These are phyloP conservation scores for Galerina sulciceps DNA, from an alignment of 768 basidiomycete species.

Conservation along the genomic window DNA sequence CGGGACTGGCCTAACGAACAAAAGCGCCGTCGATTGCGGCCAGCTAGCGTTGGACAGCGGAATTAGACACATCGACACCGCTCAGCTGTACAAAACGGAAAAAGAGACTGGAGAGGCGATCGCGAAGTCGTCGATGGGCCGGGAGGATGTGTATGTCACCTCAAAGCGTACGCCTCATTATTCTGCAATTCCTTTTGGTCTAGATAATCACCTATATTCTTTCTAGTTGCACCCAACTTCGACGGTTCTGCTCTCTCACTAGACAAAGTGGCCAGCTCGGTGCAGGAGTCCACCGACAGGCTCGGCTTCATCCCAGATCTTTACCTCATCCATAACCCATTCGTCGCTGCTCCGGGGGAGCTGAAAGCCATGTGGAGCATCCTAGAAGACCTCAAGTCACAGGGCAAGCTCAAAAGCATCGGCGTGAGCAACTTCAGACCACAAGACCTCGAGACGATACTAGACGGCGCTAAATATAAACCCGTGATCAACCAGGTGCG, in stretches of 20 bases:
- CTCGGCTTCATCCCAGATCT: conserved; percentile 54
- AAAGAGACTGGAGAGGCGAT: conserved; percentile 44
- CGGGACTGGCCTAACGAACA: conserved; percentile 38
- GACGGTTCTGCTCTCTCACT: conserved; percentile 27
- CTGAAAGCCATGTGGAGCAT: conserved; percentile 47
- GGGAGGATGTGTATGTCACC: conserved; percentile 53
- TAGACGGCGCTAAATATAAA: conserved; percentile 48
- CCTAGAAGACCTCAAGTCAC: conserved; percentile 52
- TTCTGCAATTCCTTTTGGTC: too few species aligned
- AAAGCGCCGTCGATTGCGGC: conserved; percentile 34
- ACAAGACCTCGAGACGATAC: conserved; percentile 45
- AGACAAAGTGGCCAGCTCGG: conserved; percentile 38
- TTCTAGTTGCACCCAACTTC: conserved; percentile 12
- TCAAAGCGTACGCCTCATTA: conserved; percentile 37
- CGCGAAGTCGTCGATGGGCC: conserved; percentile 30
- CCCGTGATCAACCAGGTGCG: conserved; percentile 58
- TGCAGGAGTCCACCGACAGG: conserved; percentile 51
- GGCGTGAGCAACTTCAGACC: conserved; percentile 60
- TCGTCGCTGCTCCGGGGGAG: conserved; percentile 28
- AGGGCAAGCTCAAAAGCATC: conserved; percentile 42
- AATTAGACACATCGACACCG: conserved; percentile 56
- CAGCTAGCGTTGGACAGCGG: conserved; percentile 40
- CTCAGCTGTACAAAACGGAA: conserved; percentile 53
- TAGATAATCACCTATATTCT: neutral
- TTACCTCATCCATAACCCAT: conserved; percentile 55